Percentiles rank a stretch among this genome's conserved stretches.
phyloP scores from a whole-genome alignment of 306 rosid species.

The Trifolium fragiferum region DNA sequence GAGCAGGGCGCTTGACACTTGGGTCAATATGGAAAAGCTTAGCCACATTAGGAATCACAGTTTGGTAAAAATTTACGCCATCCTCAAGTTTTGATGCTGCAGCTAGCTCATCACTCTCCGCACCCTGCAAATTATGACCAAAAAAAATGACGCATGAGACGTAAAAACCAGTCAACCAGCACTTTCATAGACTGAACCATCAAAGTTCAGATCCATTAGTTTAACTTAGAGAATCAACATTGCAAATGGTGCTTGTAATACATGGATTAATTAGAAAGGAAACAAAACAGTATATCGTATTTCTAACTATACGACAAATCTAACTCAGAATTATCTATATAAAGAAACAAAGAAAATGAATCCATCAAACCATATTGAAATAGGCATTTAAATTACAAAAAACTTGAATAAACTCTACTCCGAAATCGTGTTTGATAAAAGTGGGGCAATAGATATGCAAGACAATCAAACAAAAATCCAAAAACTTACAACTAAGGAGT shows the following conservation, averaged over 20 bases:
- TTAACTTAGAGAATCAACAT: constrained; percentile 30
- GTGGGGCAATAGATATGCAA: not conserved
- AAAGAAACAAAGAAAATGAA: not conserved
- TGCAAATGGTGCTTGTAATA: not conserved
- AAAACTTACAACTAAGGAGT: constrained; percentile 82
- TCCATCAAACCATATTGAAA: constrained; percentile 4
- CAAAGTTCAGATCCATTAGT: constrained; percentile 20
- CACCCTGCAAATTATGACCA: constrained; percentile 60
- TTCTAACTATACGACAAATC: not conserved
- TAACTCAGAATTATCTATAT: not conserved
- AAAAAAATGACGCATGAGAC: constrained; percentile 13
- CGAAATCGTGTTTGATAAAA: constrained; percentile 20
- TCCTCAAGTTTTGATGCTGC: constrained; percentile 93
- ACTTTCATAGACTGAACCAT: constrained; percentile 28
- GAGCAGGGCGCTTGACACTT: constrained; percentile 78
- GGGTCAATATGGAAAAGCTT: constrained; percentile 90
- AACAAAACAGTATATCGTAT: not conserved
- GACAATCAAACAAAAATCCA: not conserved
- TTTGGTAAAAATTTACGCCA: constrained; percentile 90
- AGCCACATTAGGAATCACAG: constrained; percentile 80
- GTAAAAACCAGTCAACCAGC: constrained; percentile 28
- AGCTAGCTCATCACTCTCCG: constrained; percentile 88
- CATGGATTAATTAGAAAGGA: constrained; percentile 1
- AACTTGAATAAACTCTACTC: not conserved
- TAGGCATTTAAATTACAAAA: not conserved